A percentile compares a stretch with the other conserved stretches of the same genome.
Evolutionary conservation across 148 eudicot species (phyloP).

Genomic region (Rhododendron ovatum): DNA sequence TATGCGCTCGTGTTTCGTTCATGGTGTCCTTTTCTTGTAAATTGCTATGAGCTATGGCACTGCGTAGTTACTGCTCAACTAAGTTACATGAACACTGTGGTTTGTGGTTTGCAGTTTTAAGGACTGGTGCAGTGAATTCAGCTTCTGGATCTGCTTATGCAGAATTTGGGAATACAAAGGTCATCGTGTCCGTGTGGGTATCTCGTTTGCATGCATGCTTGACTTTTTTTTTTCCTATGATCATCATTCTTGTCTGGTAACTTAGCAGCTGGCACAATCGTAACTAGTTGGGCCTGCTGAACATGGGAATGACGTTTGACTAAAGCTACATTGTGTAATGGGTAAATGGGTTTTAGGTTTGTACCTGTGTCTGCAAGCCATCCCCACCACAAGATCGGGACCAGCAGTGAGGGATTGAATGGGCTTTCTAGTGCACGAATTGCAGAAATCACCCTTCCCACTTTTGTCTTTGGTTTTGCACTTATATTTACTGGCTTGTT

Average conservation of each 20-base stretch:
- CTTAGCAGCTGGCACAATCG: not conserved
- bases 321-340: not conserved
- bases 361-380: not conserved
- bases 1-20: not conserved
- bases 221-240: not conserved
- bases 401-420: not conserved
- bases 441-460: not conserved
- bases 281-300: not conserved
- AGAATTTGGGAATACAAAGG: conserved; percentile 91
- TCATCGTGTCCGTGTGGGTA: conserved; percentile 97
- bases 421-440: not conserved
- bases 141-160: conserved; percentile 98
- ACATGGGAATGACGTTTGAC: not conserved
- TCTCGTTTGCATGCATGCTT: not conserved
- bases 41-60: not conserved
- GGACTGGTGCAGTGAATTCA: conserved; percentile 81
- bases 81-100: not conserved
- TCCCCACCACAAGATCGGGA: not conserved
- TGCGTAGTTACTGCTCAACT: not conserved
- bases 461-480: not conserved
- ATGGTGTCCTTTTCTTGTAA: not conserved
- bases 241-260: not conserved
- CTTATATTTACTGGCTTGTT: not conserved
- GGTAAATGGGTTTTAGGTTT: not conserved
- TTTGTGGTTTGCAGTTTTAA: conserved; percentile 52